Base-by-base conservation (phyloP, 2,329 filamentous ascomycete genomes). In the Aspergillus tanneri region DNA sequence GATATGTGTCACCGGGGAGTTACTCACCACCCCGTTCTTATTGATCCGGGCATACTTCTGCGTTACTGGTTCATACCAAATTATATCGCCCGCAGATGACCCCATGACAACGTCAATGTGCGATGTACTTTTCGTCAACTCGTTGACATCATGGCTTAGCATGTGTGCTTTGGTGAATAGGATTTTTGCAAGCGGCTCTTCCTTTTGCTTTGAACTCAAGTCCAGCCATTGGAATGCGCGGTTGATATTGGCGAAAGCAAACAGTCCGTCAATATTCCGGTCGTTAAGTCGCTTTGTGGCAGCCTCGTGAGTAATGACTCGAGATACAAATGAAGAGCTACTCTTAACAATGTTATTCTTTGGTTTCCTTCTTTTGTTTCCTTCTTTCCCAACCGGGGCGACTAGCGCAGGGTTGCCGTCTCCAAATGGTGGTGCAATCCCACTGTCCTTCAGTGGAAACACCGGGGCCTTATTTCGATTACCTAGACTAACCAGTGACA, bases 321-420 rank as follows among this genome's bases (percentile, higher is more conserved):
- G 79, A n/a, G 92, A 96, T 23, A 99, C 93, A 65, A 96, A 99
- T 0, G 92, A 96, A 8, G 93, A 99, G 70, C 96, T 97, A 73
- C 90, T 97, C 77, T 99, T 99, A 43, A 92, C 85, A 69, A 99
- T 93, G 69, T 95, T 97, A 72, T 92, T 97, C 78, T 97, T 99
- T 2, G 93, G 93, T 69, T 99, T 99, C 64, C 86, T 83, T 66
- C 84, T 81, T 77, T 96, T 96, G 19, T 76, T 66, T 8, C 75
- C 74, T 32, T 82, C 79, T 62, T 91, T 88, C 62, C 89, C 77
- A 43, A 80, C 78, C 14, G 78, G 77, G 3, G 82, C 66, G 9
- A 79, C 75, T 23, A 97, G 77, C 21, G 88, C 79, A 5, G 85
- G 80, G 65, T 96, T 97, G 44, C 88, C 87, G 61, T 93, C 88